Evolutionary conservation across 768 basidiomycete species (phyloP).

Genomic region (Boletus reticuloceps): DNA sequence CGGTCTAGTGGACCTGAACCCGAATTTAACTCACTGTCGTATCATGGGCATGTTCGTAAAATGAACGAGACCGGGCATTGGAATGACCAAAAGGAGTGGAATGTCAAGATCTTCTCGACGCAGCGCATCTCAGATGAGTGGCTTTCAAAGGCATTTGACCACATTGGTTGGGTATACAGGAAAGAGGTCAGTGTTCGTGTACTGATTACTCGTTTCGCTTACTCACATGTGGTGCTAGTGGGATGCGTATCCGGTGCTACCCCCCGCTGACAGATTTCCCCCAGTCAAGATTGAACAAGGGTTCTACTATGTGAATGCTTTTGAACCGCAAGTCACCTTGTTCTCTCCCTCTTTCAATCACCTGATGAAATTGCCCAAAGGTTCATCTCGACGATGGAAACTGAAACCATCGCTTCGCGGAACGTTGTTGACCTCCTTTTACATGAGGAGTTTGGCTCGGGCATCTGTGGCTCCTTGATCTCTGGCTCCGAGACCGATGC

Average conservation of each 20-base stretch:
- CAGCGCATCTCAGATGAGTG: slow-evolving; percentile 63
- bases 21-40: slow-evolving; percentile 85
- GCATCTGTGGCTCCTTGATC: slow-evolving; percentile 59
- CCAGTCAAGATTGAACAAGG: slow-evolving; percentile 75
- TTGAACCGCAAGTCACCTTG: slow-evolving; percentile 70
- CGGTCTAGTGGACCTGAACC: slow-evolving; percentile 57
- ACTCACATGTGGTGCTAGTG: slow-evolving; percentile 45
- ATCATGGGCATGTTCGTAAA: slow-evolving; percentile 56
- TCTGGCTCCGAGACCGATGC: slow-evolving; percentile 22
- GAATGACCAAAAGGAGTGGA: slow-evolving; percentile 45
- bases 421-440: slow-evolving; percentile 82
- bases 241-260: slow-evolving; percentile 76
- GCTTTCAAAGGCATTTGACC: slow-evolving; percentile 63
- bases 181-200: slow-evolving; percentile 57
- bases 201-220: background rate
- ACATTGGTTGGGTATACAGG: slow-evolving; percentile 77
- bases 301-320: slow-evolving; percentile 88
- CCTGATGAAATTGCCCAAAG: slow-evolving; percentile 33
- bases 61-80: slow-evolving; percentile 22
- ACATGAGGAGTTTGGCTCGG: slow-evolving; percentile 64
- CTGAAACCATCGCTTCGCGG: slow-evolving; percentile 78
- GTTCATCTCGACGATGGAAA: slow-evolving; percentile 93
- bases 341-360: background rate
- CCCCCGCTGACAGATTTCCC: slow-evolving; percentile 65
- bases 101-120: slow-evolving; percentile 87